phyloP scores from a whole-genome alignment of 257 asterid genomes.

The Nemophila menziesii region DNA sequence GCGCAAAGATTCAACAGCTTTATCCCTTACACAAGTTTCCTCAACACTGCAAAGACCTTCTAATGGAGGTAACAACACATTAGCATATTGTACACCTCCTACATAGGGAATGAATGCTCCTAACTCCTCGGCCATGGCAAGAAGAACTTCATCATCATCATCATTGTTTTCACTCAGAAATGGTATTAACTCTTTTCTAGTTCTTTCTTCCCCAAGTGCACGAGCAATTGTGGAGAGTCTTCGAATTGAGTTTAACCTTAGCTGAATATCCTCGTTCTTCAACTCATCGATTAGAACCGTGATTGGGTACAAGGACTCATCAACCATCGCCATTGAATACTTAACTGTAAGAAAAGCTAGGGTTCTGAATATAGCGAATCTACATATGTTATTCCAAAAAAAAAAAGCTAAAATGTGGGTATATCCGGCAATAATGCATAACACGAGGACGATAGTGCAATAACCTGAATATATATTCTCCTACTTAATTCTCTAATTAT shows the following conservation, averaged over 20 bases:
- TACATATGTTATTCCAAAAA: neutral
- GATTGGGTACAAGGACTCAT: conserved; percentile 62
- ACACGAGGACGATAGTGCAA: too few relatives aligned
- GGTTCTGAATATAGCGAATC: neutral
- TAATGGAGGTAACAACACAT: conserved; percentile 38
- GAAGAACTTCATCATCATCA: conserved; percentile 50
- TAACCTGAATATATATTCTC: too few relatives aligned
- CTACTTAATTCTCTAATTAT: too few relatives aligned
- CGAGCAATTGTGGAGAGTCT: conserved; percentile 73
- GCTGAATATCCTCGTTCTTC: conserved; percentile 67
- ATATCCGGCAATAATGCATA: too few relatives aligned
- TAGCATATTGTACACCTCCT: conserved; percentile 44
- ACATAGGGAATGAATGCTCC: conserved; percentile 30
- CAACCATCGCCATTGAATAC: conserved; percentile 47
- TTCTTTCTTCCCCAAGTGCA: conserved; percentile 80
- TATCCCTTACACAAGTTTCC: conserved; percentile 25
- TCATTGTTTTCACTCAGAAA: conserved; percentile 63
- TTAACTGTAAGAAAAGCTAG: neutral
- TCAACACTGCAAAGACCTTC: conserved; percentile 42
- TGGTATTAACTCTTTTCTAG: conserved; percentile 66
- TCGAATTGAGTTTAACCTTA: conserved; percentile 56
- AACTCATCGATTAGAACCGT: conserved; percentile 74
- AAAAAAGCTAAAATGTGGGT: neutral
- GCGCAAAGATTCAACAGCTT: conserved; percentile 24
- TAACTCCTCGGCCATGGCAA: conserved; percentile 40